These are phyloP conservation scores for Alloteropsis semialata DNA, from an alignment of 176 grass and related monocot species.

Conservation along the genomic window DNA sequence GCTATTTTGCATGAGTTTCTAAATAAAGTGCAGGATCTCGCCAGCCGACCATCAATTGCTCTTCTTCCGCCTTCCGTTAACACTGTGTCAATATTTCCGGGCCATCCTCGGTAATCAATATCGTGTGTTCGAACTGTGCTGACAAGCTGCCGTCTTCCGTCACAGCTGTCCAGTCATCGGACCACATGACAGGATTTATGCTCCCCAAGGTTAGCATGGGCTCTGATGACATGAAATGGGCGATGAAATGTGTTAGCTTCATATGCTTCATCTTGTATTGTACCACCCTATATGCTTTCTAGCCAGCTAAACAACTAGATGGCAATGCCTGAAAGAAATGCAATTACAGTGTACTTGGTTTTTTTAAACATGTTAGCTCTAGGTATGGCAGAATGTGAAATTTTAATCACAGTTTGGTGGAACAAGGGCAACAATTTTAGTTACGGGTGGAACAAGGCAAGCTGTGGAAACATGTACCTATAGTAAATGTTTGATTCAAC, in stretches of 20 bases:
- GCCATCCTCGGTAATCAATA: conserved; percentile 75
- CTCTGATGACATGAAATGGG: conserved; percentile 40
- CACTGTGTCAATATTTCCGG: conserved; percentile 76
- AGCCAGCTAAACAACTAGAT: background rate
- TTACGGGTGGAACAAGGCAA: background rate
- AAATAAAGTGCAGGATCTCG: conserved; percentile 5
- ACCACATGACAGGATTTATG: conserved; percentile 73
- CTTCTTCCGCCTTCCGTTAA: background rate
- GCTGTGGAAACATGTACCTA: conserved; percentile 53
- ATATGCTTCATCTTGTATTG: background rate
- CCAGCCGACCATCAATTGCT: background rate
- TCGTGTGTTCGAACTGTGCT: conserved; percentile 89
- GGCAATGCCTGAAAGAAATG: background rate
- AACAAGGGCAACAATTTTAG: background rate
- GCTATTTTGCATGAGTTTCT: conserved; percentile 7
- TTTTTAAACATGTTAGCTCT: background rate
- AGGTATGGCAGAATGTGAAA: background rate
- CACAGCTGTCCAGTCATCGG: conserved; percentile 86
- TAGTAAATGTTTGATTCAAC: conserved; percentile 95
- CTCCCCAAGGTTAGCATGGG: conserved; percentile 90
- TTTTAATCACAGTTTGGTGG: background rate
- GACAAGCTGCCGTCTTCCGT: conserved; percentile 84
- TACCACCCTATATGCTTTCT: background rate
- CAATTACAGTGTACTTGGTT: background rate
- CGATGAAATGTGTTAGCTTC: conserved; percentile 3